Percentiles rank a stretch among this genome's conserved stretches.
Conservation (phyloP, 2,329 filamentous ascomycete species). For the Phialemonium atrogriseum region DNA sequence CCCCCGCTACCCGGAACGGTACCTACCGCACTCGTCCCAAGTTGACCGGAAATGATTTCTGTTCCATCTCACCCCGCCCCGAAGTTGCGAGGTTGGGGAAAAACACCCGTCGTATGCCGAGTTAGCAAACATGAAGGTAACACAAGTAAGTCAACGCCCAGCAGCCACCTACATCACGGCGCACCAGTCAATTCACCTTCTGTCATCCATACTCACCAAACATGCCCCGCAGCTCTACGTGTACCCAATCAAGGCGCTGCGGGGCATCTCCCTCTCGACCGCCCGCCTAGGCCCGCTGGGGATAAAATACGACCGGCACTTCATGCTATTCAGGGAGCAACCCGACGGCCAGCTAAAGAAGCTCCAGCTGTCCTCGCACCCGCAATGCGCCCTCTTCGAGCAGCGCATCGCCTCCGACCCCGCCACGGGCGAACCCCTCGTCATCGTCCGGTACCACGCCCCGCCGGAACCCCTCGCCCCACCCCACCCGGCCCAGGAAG, state of each 20-base stretch:
- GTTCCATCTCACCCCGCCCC: too few species aligned
- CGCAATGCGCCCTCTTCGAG: constrained; percentile 56
- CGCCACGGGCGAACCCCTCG: constrained; percentile 16
- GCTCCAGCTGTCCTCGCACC: constrained; percentile 50
- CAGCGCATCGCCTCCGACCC: constrained; percentile 38
- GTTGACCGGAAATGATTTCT: too few species aligned
- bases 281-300: constrained; percentile 53
- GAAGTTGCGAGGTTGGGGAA: too few species aligned
- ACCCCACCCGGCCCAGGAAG: constrained; percentile 28
- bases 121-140: constrained; percentile 1
- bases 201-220: neutral
- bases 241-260: constrained; percentile 69
- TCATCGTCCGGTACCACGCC: constrained; percentile 34
- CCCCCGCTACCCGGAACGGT: too few species aligned
- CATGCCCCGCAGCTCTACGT: constrained; percentile 47
- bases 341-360: constrained; percentile 36
- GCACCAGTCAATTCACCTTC: neutral
- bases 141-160: neutral
- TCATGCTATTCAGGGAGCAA: constrained; percentile 55
- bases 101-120: too few species aligned
- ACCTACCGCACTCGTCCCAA: too few species aligned
- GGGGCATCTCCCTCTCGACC: constrained; percentile 44
- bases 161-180: neutral
- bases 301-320: constrained; percentile 57
- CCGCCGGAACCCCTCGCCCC: constrained; percentile 16